Evolutionary conservation across 169 alveolate species (phyloP).

Genomic region (Plasmodium falciparum): DNA sequence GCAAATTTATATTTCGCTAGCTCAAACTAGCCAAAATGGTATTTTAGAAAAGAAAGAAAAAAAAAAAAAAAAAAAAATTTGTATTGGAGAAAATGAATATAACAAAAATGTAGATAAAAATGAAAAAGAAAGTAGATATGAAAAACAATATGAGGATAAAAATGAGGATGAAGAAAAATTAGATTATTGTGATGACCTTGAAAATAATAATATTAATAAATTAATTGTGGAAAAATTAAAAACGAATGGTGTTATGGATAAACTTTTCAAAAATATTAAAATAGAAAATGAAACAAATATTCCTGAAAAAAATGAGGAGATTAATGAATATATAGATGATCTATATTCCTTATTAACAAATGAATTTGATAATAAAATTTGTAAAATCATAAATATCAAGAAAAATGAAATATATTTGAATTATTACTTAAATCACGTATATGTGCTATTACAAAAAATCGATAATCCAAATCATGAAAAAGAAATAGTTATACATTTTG

Average conservation of each 20-base stretch:
- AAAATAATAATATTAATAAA: not conserved
- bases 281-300: not conserved
- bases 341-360: not conserved
- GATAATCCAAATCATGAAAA: not conserved
- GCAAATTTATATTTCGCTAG: constrained; percentile 48
- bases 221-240: constrained; percentile 6
- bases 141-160: not conserved
- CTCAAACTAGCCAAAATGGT: not conserved
- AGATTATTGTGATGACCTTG: not conserved
- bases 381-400: constrained; percentile 6
- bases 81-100: not conserved
- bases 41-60: not conserved
- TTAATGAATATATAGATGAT: constrained; percentile 6
- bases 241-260: not conserved
- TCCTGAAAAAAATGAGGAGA: not conserved
- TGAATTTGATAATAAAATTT: constrained; percentile 2
- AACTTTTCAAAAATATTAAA: not conserved
- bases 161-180: not conserved
- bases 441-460: not conserved
- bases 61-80: not conserved
- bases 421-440: constrained; percentile 40
- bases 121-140: not conserved
- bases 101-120: not conserved
- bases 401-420: constrained; percentile 15
- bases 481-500: constrained; percentile 27